These are phyloP conservation scores for Elongisporangium senticosum DNA, from an alignment of 352 stramenopile species.

Conservation along the genomic window DNA sequence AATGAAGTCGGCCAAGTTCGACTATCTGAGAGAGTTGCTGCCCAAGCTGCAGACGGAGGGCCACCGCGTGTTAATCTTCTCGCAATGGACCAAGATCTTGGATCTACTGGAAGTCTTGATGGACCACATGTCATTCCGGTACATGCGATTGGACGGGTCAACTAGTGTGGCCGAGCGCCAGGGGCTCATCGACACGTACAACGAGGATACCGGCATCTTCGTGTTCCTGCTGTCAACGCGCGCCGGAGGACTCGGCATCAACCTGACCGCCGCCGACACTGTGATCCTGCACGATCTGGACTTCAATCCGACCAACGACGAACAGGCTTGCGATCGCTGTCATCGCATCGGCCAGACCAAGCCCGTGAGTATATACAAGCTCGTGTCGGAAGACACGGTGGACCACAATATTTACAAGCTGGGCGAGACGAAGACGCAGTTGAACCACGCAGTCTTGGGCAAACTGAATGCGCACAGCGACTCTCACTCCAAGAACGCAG, in stretches of 20 bases:
- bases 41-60: constrained; percentile 81
- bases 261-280: constrained; percentile 91
- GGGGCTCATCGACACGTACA: constrained; percentile 80
- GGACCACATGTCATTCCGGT: constrained; percentile 66
- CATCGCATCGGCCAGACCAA: constrained; percentile 89
- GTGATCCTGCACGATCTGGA: constrained; percentile 87
- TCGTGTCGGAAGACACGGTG: constrained; percentile 88
- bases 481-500: constrained; percentile 16
- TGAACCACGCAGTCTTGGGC: constrained; percentile 82
- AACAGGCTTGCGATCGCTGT: constrained; percentile 86
- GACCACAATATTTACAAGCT: constrained; percentile 91
- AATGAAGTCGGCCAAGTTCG: constrained; percentile 93
- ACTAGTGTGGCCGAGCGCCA: constrained; percentile 74
- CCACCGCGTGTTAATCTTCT: constrained; percentile 96
- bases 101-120: constrained; percentile 91
- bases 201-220: constrained; percentile 90
- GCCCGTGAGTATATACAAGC: constrained; percentile 89
- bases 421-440: constrained; percentile 76
- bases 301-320: constrained; percentile 83
- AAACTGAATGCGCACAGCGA: constrained; percentile 66
- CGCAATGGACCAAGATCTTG: constrained; percentile 94
- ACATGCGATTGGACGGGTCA: constrained; percentile 73
- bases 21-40: constrained; percentile 84
- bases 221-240: constrained; percentile 97
- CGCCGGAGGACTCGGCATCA: constrained; percentile 97